phyloP scores from a whole-genome alignment of 225 moss, liverwort and hornwort genomes.

The Takakia lepidozioides region DNA sequence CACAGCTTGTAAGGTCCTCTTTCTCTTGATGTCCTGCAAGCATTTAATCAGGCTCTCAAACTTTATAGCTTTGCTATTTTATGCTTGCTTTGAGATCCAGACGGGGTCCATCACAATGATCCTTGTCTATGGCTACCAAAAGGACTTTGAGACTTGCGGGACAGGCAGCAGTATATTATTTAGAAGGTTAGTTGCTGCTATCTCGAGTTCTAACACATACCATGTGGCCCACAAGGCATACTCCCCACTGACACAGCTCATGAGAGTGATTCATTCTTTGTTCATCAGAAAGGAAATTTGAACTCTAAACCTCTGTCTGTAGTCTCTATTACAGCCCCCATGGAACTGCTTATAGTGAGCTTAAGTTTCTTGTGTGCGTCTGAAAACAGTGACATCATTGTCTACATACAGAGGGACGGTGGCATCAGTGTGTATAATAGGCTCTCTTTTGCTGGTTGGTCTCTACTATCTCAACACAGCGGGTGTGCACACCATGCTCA shows the following conservation, averaged over 20 bases:
- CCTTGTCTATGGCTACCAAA: not conserved
- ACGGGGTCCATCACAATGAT: no score
- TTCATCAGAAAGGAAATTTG: not conserved
- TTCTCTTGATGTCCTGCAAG: no score
- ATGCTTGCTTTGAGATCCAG: not conserved
- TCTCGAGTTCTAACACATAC: no score
- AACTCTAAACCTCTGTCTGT: not conserved
- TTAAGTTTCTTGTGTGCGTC: conserved; percentile 8
- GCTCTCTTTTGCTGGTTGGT: conserved; percentile 24
- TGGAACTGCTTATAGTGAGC: not conserved
- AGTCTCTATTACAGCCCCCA: not conserved
- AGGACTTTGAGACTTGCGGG: not conserved
- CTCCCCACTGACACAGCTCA: no score
- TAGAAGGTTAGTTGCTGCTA: not conserved
- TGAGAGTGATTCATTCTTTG: no score
- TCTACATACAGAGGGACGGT: conserved; percentile 34
- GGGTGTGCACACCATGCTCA: conserved; percentile 21
- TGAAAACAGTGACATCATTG: conserved; percentile 46
- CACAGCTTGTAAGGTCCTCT: conserved; percentile 31
- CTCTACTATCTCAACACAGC: conserved; percentile 21
- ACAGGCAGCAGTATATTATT: not conserved
- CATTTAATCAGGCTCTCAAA: not conserved
- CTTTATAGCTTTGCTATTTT: not conserved
- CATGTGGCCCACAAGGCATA: no score
- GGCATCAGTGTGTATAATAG: conserved; percentile 32